These are phyloP conservation scores for Marchantia paleacea DNA, from an alignment of 225 moss, liverwort and hornwort species.

Conservation along the genomic window DNA sequence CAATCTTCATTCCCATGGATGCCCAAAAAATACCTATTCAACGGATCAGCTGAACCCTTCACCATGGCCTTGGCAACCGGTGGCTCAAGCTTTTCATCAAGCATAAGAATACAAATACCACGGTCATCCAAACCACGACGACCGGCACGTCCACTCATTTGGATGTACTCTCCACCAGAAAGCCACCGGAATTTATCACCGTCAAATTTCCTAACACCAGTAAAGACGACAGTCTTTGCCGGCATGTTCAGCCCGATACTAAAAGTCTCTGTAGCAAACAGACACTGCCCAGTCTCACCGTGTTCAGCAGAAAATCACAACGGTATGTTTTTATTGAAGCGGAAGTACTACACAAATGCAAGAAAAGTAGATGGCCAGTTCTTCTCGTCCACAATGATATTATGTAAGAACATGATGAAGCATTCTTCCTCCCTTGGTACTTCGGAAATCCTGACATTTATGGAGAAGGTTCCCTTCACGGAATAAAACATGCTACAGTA, in stretches of 20 bases:
- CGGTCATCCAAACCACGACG: constrained; percentile 95
- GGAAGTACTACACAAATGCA: too few species aligned
- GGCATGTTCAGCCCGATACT: constrained; percentile 99
- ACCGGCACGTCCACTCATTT: constrained; percentile 99
- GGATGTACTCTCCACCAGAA: constrained; percentile 96
- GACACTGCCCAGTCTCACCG: constrained; percentile 46
- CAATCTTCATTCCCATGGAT: not conserved
- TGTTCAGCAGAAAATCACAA: not conserved
- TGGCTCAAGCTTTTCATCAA: constrained; percentile 97
- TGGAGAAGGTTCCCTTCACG: too few species aligned
- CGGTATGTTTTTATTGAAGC: too few species aligned
- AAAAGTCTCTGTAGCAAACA: constrained; percentile 99
- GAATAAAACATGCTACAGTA: too few species aligned
- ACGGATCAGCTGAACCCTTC: constrained; percentile 83
- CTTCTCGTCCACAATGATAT: too few species aligned
- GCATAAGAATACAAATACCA: constrained; percentile 97
- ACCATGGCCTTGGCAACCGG: constrained; percentile 92
- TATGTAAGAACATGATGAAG: too few species aligned
- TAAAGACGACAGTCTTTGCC: constrained; percentile 99
- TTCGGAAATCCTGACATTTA: too few species aligned
- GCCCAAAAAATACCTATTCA: constrained; percentile 60
- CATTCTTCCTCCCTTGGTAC: too few species aligned
- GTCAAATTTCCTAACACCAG: constrained; percentile 96
- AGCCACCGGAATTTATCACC: constrained; percentile 98
- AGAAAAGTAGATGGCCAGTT: too few species aligned